These are phyloP conservation scores for Cyclaneusma minus DNA, from an alignment of 2,329 filamentous ascomycete genomes.

Conservation along the genomic window DNA sequence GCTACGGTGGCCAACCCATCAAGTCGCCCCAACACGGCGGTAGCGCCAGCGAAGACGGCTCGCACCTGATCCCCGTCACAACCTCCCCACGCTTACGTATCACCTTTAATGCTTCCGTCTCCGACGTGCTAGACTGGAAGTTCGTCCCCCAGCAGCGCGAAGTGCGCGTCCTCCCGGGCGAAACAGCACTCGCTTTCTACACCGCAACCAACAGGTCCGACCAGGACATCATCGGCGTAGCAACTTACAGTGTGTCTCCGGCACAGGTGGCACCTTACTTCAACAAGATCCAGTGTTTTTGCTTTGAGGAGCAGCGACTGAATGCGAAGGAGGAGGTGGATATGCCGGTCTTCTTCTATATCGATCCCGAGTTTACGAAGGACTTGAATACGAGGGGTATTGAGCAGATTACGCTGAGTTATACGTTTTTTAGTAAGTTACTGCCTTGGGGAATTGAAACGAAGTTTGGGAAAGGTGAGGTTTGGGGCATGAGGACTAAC, in stretches of 20 bases:
- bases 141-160: constrained; percentile 94
- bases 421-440: constrained; percentile 91
- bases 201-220: constrained; percentile 85
- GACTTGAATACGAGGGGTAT: constrained; percentile 89
- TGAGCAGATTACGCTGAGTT: constrained; percentile 88
- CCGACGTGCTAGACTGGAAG: constrained; percentile 92
- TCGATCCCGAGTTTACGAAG: constrained; percentile 86
- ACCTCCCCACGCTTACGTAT: constrained; percentile 76
- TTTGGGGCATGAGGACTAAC: constrained; percentile 21
- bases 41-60: constrained; percentile 44
- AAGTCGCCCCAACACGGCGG: constrained; percentile 56
- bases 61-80: constrained; percentile 69
- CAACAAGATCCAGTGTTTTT: constrained; percentile 99
- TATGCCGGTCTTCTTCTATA: constrained; percentile 99
- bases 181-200: constrained; percentile 95
- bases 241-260: constrained; percentile 93
- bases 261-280: constrained; percentile 95
- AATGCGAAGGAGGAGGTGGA: constrained; percentile 95
- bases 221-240: constrained; percentile 92
- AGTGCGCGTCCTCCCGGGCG: constrained; percentile 85
- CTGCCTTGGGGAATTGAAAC: not conserved
- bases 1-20: constrained; percentile 87
- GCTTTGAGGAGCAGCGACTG: constrained; percentile 90
- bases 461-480: too few species aligned
- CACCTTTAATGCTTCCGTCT: constrained; percentile 91